These are phyloP conservation scores for Solanum hybrid DNA, from an alignment of 305 asterid genomes.

Conservation along the genomic window DNA sequence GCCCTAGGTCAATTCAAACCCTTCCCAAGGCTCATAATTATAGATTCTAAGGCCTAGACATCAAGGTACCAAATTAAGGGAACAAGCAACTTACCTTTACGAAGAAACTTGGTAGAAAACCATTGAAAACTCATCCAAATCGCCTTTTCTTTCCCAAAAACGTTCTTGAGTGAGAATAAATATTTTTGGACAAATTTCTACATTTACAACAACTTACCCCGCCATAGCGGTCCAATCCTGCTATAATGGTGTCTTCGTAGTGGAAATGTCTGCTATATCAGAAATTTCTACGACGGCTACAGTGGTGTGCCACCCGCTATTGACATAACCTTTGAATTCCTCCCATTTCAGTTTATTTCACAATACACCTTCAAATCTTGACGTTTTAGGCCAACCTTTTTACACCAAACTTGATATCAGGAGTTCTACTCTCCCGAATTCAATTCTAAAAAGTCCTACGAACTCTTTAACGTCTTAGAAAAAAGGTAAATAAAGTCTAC, in stretches of 20 bases:
- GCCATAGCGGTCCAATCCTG: not conserved
- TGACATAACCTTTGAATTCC: not conserved
- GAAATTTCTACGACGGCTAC: not conserved
- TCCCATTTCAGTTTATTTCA: no score
- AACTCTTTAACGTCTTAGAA: no score
- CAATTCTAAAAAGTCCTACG: no score
- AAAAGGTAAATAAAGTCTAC: not conserved
- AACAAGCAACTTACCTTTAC: not conserved
- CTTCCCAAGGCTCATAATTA: not conserved
- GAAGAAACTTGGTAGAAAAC: not conserved
- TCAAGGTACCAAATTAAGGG: not conserved
- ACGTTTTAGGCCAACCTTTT: not conserved
- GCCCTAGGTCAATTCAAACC: not conserved
- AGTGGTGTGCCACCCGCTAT: not conserved
- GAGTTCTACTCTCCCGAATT: not conserved
- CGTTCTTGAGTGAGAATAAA: not conserved
- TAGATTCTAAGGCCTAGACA: not conserved
- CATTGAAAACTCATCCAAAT: not conserved
- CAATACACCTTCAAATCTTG: not conserved
- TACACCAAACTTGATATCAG: not conserved
- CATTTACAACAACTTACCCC: not conserved
- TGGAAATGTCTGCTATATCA: not conserved
- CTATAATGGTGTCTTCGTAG: not conserved
- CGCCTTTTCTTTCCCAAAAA: not conserved
- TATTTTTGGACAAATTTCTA: not conserved